Base-by-base conservation (phyloP, 169 alveolate genomes). In the Cryptosporidium xiaoi region DNA sequence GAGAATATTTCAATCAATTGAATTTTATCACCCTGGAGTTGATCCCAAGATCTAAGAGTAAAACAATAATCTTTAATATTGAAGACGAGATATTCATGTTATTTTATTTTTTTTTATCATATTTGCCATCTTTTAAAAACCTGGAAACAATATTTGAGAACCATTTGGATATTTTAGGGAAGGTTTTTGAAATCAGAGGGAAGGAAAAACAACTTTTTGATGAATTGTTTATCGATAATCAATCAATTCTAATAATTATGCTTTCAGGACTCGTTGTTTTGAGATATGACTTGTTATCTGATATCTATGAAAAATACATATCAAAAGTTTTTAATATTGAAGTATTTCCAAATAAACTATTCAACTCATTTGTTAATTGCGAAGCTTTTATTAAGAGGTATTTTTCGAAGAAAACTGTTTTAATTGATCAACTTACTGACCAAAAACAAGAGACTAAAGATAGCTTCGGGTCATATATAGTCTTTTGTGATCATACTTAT, bases 151-250 rank as follows among this genome's bases (percentile, higher is more conserved):
- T 48, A 20, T 4, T 53, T 33, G 12, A 40, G 24, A 46, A 60
- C 15, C 27, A 77, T 60, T 60, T 36, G 3, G 87, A 77, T 27
- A 27, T 60, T n/a, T 36, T 77, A 6, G 44, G 16, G 10, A 77
- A 77, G 20, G 40, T 53, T 18, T n/a, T 18, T 24, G 36, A 34
- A 8, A 46, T 60, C 8, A 77, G 71, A 62, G 71, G 29, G 2
- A 15, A 62, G 16, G 87, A 77, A 44, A 60, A 40, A 40, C 64
- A 24, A 20, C 29, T 77, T 20, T 44, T 16, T 40, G 87, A 77
- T 27, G 87, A 77, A 46, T 56, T 77, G 12, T 77, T 77, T 77
- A 77, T 77, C 33, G 87, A 77, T n/a, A 56, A 62, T 20, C 87
- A 77, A 46, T 33, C 77, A 16, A 44, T 77, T 2, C 51, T 77